Base-by-base conservation (phyloP, 108 stramenopile species). In the Skeletonema costatum region DNA sequence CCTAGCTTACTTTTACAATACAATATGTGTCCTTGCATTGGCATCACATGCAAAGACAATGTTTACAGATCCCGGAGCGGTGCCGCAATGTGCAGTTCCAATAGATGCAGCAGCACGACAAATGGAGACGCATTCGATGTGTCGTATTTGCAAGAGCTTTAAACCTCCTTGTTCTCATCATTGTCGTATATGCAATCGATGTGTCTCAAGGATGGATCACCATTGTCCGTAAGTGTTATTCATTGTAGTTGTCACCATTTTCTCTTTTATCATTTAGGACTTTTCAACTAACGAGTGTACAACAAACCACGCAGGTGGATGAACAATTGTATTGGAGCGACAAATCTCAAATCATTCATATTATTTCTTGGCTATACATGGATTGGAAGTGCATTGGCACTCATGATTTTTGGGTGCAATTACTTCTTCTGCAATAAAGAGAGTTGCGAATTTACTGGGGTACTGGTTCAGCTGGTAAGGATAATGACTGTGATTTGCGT, bases 171-270 rank as follows among this genome's bases (percentile, higher is more conserved):
- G 88, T 31, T 93, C 96, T 9, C 98, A 98, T 77, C 98, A 98
- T 74, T 98, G 98, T 86, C 81, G 97, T n/a, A 96, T 97, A 35
- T 98, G 98, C 82, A 86, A 91, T 80, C 86, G 98, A 16, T 98
- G 98, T 81, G 91, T 97, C 21, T 81, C 85, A 19, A 56, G 93
- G 60, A 97, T 98, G 98, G 98, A 93, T 82, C 98, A 98, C 82
- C 98, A 98, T 76, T 98, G 98, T 87, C 96, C 97, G 1, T 56
- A 58, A 70, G 76, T 60, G 5, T 29, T n/a, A 30, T 25, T 58
- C 16, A 2, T 29, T 9, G 39, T 41, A 2, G 0, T 0, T 41
- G 5, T 35, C 33, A 35, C 5, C 36, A 29, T 59, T 29, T 59
- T 59, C 58, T 59, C 9, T 13, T 42, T 13, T 42, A 2, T 2